Evolutionary conservation across 768 basidiomycete genomes (phyloP).

Genomic region (Roridomyces roridus): DNA sequence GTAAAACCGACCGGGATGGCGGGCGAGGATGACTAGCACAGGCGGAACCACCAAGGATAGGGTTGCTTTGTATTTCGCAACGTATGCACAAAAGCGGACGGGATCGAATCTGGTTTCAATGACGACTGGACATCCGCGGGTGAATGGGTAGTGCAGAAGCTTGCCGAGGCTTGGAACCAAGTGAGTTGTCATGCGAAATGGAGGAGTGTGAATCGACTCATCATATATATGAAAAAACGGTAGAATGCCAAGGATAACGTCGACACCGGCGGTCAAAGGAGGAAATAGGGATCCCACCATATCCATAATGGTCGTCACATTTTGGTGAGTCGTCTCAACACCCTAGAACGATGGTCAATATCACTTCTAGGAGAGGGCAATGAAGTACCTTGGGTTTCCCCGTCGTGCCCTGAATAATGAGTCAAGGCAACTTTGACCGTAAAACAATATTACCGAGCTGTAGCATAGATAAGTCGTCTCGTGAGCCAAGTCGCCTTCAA

Average conservation of each 20-base stretch:
- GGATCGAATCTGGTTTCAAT: constrained; percentile 79
- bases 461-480: constrained; percentile 75
- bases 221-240: constrained; percentile 62
- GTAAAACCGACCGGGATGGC: constrained; percentile 64
- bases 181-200: not conserved
- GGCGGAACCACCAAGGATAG: constrained; percentile 75
- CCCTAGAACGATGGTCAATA: not conserved
- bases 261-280: constrained; percentile 41
- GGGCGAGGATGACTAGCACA: constrained; percentile 76
- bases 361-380: not conserved
- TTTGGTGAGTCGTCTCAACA: constrained; percentile 66
- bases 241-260: constrained; percentile 66
- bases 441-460: constrained; percentile 39
- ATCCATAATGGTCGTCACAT: constrained; percentile 64
- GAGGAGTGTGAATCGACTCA: constrained; percentile 7
- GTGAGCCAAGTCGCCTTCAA: constrained; percentile 55
- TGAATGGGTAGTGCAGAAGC: constrained; percentile 64
- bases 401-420: constrained; percentile 63
- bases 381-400: constrained; percentile 70
- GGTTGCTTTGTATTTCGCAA: constrained; percentile 71
- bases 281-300: constrained; percentile 56
- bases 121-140: constrained; percentile 54
- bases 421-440: not conserved
- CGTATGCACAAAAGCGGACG: constrained; percentile 62
- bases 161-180: constrained; percentile 57